A percentile compares a stretch with the other conserved stretches of the same genome.
Evolutionary conservation across 192 early-diverging fungal species (phyloP).

Genomic region (Spizellomyces punctatus): DNA sequence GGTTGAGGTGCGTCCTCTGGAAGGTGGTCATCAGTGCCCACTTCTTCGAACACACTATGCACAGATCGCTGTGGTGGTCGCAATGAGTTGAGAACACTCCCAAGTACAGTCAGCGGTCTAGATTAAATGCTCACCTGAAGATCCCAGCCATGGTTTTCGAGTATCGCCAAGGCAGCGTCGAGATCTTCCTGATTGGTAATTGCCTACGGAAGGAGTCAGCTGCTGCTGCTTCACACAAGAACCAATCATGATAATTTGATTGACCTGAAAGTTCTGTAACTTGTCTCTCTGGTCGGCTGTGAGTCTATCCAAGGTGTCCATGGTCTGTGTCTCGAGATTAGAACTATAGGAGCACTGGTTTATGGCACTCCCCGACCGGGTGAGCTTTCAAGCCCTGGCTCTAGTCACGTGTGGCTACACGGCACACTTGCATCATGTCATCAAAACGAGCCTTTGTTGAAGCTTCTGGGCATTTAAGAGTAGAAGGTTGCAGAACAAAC

Average conservation of each 20-base stretch:
- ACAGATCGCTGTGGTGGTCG: background rate
- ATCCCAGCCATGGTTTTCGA: conserved; percentile 40
- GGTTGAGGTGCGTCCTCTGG: background rate
- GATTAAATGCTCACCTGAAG: conserved; percentile 35
- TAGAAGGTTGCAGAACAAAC: too few species aligned
- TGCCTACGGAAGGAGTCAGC: conserved; percentile 16
- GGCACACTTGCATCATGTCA: too few species aligned
- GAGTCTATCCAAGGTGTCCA: conserved; percentile 42
- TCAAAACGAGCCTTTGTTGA: too few species aligned
- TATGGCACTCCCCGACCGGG: too few species aligned
- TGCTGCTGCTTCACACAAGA: background rate
- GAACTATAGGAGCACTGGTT: too few species aligned
- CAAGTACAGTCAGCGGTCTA: background rate
- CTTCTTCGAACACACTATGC: background rate
- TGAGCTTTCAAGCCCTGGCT: too few species aligned
- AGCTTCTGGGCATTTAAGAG: too few species aligned
- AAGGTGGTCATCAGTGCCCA: background rate
- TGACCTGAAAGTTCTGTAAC: conserved; percentile 45
- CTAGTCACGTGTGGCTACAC: too few species aligned
- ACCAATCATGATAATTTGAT: background rate
- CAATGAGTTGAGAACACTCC: background rate
- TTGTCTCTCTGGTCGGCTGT: conserved; percentile 40
- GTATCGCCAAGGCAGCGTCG: conserved; percentile 32
- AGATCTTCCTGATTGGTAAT: conserved; percentile 44
- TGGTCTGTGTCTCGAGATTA: background rate